Conservation (phyloP, 2,329 filamentous ascomycete genomes). For the Diplodia scrobiculata region DNA sequence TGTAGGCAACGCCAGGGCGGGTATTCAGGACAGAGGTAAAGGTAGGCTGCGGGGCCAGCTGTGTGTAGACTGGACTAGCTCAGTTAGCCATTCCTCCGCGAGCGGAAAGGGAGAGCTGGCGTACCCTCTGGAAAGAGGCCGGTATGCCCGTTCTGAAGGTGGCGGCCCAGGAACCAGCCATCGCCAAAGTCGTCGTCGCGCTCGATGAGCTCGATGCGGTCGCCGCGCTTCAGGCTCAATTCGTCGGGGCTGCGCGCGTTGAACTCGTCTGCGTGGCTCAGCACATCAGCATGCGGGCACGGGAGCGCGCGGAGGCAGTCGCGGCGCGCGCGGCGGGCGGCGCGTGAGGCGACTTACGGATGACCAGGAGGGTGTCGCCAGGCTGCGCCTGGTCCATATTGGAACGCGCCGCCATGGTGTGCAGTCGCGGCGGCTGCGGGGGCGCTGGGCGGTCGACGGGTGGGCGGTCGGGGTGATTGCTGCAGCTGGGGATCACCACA, state of each 20-base stretch:
- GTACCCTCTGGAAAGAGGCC: slow-evolving; percentile 83
- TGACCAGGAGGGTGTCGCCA: slow-evolving; percentile 69
- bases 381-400: slow-evolving; percentile 57
- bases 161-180: slow-evolving; percentile 79
- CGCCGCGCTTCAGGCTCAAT: slow-evolving; percentile 81
- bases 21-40: slow-evolving; percentile 29
- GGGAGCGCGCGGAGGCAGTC: background rate
- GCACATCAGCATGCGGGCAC: slow-evolving; percentile 27
- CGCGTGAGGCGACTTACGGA: slow-evolving; percentile 60
- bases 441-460: slow-evolving; percentile 6
- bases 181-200: slow-evolving; percentile 87
- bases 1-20: slow-evolving; percentile 8
- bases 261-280: slow-evolving; percentile 74
- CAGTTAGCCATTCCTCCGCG: slow-evolving; percentile 23
- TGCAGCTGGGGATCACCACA: slow-evolving; percentile 18
- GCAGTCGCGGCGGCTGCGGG: slow-evolving; percentile 18
- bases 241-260: slow-evolving; percentile 89
- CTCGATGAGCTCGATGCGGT: slow-evolving; percentile 80
- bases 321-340: background rate
- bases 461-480: background rate
- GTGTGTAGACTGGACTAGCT: slow-evolving; percentile 65
- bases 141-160: slow-evolving; percentile 70
- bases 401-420: slow-evolving; percentile 47
- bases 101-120: slow-evolving; percentile 30
- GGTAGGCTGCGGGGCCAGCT: slow-evolving; percentile 56